A percentile compares a stretch with the other conserved stretches of the same genome.
Conservation (phyloP, 2,329 filamentous ascomycete genomes). For the Fusarium gaditjirri region DNA sequence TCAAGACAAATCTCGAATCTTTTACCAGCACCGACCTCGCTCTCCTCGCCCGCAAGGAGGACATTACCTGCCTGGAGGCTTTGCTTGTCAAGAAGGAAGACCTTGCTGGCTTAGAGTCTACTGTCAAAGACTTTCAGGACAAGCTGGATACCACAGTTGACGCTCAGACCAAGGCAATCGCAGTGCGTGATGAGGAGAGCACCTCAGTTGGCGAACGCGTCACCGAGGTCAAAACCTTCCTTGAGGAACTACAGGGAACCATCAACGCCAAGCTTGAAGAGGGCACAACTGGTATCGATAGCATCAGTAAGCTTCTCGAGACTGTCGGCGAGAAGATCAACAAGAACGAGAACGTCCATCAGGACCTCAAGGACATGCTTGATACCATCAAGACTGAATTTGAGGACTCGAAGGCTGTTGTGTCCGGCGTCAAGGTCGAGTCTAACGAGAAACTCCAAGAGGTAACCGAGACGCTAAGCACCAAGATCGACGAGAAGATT, state of each 20-base stretch:
- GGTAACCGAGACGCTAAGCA: slow-evolving; percentile 63
- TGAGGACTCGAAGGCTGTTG: slow-evolving; percentile 82
- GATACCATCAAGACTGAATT: slow-evolving; percentile 86
- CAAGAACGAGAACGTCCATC: slow-evolving; percentile 65
- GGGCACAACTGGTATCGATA: slow-evolving; percentile 77
- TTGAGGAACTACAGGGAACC: slow-evolving; percentile 82
- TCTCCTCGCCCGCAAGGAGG: slow-evolving; percentile 77
- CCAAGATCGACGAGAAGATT: slow-evolving; percentile 73
- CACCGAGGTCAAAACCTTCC: slow-evolving; percentile 77
- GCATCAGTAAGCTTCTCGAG: slow-evolving; percentile 76
- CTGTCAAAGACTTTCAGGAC: slow-evolving; percentile 78
- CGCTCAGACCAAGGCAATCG: slow-evolving; percentile 80
- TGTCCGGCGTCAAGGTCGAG: slow-evolving; percentile 84
- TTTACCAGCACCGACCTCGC: slow-evolving; percentile 76
- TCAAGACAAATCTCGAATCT: slow-evolving; percentile 81
- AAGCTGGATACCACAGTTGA: slow-evolving; percentile 75
- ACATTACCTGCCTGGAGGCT: slow-evolving; percentile 72
- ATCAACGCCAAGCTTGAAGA: slow-evolving; percentile 81
- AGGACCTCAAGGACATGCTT: slow-evolving; percentile 77
- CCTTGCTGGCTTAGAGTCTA: slow-evolving; percentile 70
- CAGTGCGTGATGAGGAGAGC: slow-evolving; percentile 86
- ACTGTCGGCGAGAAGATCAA: slow-evolving; percentile 71
- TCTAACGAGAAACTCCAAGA: slow-evolving; percentile 79
- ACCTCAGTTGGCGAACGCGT: slow-evolving; percentile 82
- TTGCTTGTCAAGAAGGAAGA: slow-evolving; percentile 78